A percentile compares a stretch with the other conserved stretches of the same genome.
Evolutionary conservation across 2,329 filamentous ascomycete genomes (phyloP).

Genomic region (Stagonosporopsis vannaccii): DNA sequence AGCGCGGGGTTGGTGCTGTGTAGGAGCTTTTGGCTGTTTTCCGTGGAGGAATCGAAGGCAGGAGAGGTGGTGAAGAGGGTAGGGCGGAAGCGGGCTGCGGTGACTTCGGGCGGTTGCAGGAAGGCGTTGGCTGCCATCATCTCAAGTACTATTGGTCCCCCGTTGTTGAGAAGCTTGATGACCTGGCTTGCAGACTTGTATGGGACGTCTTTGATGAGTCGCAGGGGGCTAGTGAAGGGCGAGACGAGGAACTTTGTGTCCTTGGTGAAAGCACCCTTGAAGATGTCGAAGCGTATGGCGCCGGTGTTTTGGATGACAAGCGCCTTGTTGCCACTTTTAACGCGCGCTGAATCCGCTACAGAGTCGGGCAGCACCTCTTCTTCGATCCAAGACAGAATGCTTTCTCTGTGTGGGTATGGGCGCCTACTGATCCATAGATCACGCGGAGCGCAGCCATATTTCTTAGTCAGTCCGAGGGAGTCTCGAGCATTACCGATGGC

Average conservation of each 20-base stretch:
- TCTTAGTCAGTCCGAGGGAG: constrained; percentile 73
- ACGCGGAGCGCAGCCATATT: constrained; percentile 82
- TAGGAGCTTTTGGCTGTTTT: constrained; percentile 19
- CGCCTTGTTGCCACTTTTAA: constrained; percentile 63
- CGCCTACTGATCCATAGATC: constrained; percentile 83
- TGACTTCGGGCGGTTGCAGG: constrained; percentile 57
- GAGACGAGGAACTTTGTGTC: constrained; percentile 88
- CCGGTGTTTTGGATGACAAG: constrained; percentile 88
- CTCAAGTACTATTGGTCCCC: constrained; percentile 58
- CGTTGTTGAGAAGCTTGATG: constrained; percentile 64
- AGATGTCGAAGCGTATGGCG: constrained; percentile 92
- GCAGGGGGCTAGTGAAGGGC: constrained; percentile 83
- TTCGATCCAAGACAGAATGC: constrained; percentile 83
- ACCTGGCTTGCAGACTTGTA: constrained; percentile 77
- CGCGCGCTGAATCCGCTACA: constrained; percentile 56
- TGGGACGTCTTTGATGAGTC: constrained; percentile 80
- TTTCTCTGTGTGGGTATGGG: constrained; percentile 75
- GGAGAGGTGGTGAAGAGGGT: background rate
- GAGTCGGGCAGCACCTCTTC: constrained; percentile 75
- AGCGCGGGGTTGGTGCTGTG: constrained; percentile 42
- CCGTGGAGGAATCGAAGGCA: background rate
- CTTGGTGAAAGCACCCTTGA: constrained; percentile 87
- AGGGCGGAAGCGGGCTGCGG: constrained; percentile 35
- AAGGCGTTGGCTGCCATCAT: constrained; percentile 41
- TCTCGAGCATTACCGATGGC: constrained; percentile 75